Percentiles rank a stretch among this genome's conserved stretches.
These are phyloP conservation scores for Hymenoscyphus salicellus DNA, from an alignment of 2,329 filamentous ascomycete genomes.

Conservation along the genomic window DNA sequence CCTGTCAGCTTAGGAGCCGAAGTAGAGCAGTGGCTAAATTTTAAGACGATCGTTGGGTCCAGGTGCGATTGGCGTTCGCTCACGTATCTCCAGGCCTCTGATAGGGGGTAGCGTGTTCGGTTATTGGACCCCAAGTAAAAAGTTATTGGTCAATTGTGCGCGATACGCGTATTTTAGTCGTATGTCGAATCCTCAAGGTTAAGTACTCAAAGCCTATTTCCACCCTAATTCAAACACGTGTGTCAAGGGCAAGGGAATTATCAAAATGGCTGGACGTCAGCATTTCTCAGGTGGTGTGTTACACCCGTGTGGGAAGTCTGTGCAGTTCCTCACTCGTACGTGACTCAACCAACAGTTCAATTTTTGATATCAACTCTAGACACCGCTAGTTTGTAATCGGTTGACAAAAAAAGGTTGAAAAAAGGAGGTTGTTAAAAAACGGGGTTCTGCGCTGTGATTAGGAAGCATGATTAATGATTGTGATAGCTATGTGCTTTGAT, in stretches of 20 bases:
- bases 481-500: background rate
- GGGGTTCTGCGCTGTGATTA: constrained; percentile 1
- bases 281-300: background rate
- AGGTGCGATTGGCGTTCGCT: background rate
- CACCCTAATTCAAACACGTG: too few relatives aligned
- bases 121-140: background rate
- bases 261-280: background rate
- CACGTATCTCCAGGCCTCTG: background rate
- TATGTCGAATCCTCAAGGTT: background rate
- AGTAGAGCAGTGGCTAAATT: background rate
- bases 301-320: background rate
- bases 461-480: background rate
- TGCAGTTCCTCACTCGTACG: background rate
- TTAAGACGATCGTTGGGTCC: background rate
- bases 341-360: background rate
- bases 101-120: background rate
- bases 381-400: background rate
- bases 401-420: background rate
- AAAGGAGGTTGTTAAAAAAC: background rate
- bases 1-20: background rate
- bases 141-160: constrained; percentile 1
- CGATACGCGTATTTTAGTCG: background rate
- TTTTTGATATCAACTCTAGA: background rate
- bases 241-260: too few relatives aligned
- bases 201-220: background rate